Conservation (phyloP, 2,329 filamentous ascomycete species). For the Colletotrichum echinochloae region DNA sequence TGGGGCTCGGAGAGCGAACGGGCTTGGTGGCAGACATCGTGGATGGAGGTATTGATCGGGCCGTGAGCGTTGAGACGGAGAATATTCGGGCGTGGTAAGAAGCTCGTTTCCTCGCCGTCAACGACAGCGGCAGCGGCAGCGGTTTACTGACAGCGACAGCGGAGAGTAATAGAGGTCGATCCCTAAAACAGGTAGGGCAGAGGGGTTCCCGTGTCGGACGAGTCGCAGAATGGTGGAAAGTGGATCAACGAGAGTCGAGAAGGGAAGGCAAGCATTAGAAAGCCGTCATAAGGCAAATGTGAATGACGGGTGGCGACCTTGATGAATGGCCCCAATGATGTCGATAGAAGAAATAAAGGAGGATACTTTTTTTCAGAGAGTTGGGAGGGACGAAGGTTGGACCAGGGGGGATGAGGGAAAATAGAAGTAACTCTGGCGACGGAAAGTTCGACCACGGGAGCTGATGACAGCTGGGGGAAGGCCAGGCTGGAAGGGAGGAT, state of each 20-base stretch:
- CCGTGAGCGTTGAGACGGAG: not conserved
- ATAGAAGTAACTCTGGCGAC: conserved; percentile 24
- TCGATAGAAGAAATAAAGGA: conserved; percentile 21
- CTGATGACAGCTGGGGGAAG: conserved; percentile 40
- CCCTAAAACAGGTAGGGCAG: conserved; percentile 8
- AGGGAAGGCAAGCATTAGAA: conserved; percentile 57
- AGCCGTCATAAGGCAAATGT: conserved; percentile 45
- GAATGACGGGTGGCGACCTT: conserved; percentile 41
- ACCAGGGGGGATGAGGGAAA: conserved; percentile 28
- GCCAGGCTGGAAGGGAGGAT: conserved; percentile 40
- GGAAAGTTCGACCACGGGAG: conserved; percentile 39
- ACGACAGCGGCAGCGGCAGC: conserved; percentile 6
- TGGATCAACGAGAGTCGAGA: conserved; percentile 56
- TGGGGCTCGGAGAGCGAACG: conserved; percentile 34
- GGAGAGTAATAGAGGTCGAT: conserved; percentile 7
- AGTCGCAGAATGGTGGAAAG: conserved; percentile 16
- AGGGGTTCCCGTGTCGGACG: conserved; percentile 10
- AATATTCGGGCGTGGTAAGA: not conserved
- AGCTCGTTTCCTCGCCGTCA: conserved; percentile 11
- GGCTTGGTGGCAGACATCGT: conserved; percentile 34
- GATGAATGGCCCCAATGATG: conserved; percentile 22
- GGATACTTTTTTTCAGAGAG: conserved; percentile 22
- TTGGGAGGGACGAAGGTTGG: conserved; percentile 38
- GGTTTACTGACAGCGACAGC: conserved; percentile 12
- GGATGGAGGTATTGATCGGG: not conserved